A percentile compares a stretch with the other conserved stretches of the same genome.
Evolutionary conservation across 129 eudicot genomes (phyloP).

Genomic region (Pseudognaphalium luteoalbum): DNA sequence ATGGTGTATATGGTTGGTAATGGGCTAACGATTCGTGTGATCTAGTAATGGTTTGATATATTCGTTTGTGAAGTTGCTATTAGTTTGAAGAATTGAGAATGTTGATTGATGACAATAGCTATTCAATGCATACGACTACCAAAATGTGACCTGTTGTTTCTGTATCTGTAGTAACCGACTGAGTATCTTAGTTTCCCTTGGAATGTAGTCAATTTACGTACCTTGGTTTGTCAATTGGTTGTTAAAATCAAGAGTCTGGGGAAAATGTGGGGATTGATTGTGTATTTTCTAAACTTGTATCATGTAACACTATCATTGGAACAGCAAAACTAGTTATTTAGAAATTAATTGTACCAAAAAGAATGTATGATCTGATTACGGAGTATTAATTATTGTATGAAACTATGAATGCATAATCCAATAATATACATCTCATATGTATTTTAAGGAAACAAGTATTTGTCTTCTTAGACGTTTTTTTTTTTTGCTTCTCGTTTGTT

Average conservation of each 20-base stretch:
- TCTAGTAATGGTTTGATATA: slow-evolving; percentile 16
- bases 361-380: background rate
- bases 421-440: background rate
- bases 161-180: background rate
- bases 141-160: slow-evolving; percentile 6
- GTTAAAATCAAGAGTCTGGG: background rate
- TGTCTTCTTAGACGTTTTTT: background rate
- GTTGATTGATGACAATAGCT: slow-evolving; percentile 12
- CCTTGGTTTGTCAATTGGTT: background rate
- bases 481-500: background rate
- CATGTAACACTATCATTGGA: background rate
- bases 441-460: background rate
- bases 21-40: background rate
- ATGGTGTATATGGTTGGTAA: background rate
- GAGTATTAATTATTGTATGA: background rate
- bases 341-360: slow-evolving; percentile 2
- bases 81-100: slow-evolving; percentile 1
- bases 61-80: slow-evolving; percentile 16
- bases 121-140: background rate
- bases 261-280: background rate
- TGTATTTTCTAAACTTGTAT: background rate
- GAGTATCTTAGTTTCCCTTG: background rate
- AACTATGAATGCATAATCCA: background rate
- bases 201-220: background rate
- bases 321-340: background rate